A percentile compares a stretch with the other conserved stretches of the same genome.
phyloP scores from a whole-genome alignment of 495 filamentous ascomycete species.

The Glarea lozoyensis region DNA sequence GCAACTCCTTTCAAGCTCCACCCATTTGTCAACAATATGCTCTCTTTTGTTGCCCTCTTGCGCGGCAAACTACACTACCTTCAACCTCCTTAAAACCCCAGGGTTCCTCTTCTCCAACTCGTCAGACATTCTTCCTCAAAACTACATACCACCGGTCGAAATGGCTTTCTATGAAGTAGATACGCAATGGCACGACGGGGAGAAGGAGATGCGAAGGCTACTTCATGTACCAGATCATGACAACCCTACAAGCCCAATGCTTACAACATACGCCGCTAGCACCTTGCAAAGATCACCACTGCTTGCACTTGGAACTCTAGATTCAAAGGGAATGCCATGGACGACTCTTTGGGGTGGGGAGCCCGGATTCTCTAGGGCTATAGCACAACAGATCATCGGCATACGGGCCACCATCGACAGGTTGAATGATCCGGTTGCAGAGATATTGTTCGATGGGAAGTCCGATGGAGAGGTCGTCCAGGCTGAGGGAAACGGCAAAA shows the following conservation, averaged over 20 bases:
- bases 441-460: slow-evolving; percentile 36
- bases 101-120: not conserved
- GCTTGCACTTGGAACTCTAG: slow-evolving; percentile 61
- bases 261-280: slow-evolving; percentile 23
- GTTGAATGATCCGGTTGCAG: slow-evolving; percentile 55
- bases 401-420: slow-evolving; percentile 49
- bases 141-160: not conserved
- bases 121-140: not conserved
- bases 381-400: slow-evolving; percentile 49
- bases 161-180: slow-evolving; percentile 20
- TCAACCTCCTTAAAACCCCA: not conserved
- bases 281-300: slow-evolving; percentile 51
- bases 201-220: slow-evolving; percentile 18
- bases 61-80: too few species aligned
- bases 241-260: slow-evolving; percentile 17
- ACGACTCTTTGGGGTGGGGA: slow-evolving; percentile 67
- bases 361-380: slow-evolving; percentile 49
- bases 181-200: slow-evolving; percentile 18
- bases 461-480: slow-evolving; percentile 32
- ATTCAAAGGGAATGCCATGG: slow-evolving; percentile 57
- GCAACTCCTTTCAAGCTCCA: too few species aligned
- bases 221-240: slow-evolving; percentile 12
- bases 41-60: too few species aligned
- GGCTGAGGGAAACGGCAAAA: slow-evolving; percentile 20
- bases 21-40: too few species aligned